Percentiles rank a stretch among this genome's conserved stretches.
Evolutionary conservation across 2,329 filamentous ascomycete species (phyloP).

Genomic region (Aspergillus sp.): DNA sequence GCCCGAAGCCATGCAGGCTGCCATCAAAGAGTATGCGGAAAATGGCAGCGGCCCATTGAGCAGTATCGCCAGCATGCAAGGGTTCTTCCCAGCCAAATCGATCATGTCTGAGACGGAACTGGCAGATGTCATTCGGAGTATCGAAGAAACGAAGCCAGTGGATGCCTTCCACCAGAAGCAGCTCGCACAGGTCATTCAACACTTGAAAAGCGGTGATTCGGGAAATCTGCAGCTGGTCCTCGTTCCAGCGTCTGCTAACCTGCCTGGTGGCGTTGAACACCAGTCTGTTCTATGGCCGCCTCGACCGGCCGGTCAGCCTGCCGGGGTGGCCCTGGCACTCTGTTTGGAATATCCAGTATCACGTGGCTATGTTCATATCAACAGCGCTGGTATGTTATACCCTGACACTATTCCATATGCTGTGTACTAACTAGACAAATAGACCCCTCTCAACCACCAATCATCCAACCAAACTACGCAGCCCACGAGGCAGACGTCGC

Average conservation of each 20-base stretch:
- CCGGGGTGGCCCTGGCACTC: conserved; percentile 9
- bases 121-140: conserved; percentile 8
- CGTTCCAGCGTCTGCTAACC: conserved; percentile 4
- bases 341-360: conserved; percentile 17
- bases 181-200: conserved; percentile 7
- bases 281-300: conserved; percentile 5
- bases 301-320: conserved; percentile 2
- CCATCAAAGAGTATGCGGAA: conserved; percentile 8
- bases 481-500: conserved; percentile 11
- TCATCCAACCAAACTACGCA: conserved; percentile 14
- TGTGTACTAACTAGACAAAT: too few species aligned
- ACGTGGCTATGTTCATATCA: not conserved
- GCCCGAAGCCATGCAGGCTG: conserved; percentile 8
- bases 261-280: conserved; percentile 4
- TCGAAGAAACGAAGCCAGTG: conserved; percentile 9
- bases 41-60: conserved; percentile 3
- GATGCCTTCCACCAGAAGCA: conserved; percentile 10
- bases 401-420: too few species aligned
- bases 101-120: conserved; percentile 8
- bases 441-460: conserved; percentile 12
- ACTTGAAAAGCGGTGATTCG: conserved; percentile 8
- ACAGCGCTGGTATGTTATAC: not conserved
- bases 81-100: conserved; percentile 9
- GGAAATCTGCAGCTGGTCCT: conserved; percentile 11
- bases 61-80: conserved; percentile 7